phyloP scores from a whole-genome alignment of 192 early-diverging fungal genomes.

The Allomyces macrogynus region DNA sequence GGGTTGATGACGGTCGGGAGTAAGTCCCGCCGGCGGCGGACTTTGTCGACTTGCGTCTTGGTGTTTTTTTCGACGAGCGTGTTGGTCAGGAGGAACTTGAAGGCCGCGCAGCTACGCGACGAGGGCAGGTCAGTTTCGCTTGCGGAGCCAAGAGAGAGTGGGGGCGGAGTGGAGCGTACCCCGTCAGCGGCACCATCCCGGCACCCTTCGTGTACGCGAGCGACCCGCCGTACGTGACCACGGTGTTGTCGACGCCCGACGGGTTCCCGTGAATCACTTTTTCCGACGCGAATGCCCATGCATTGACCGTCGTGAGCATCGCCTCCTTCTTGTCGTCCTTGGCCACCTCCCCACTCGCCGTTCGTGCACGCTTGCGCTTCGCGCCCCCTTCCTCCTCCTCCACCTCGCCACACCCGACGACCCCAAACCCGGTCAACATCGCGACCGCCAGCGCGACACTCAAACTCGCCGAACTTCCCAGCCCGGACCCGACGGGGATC shows the following conservation, averaged over 20 bases:
- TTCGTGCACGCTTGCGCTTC: too few species aligned
- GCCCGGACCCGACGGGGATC: slow-evolving; percentile 78
- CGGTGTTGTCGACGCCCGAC: slow-evolving; percentile 84
- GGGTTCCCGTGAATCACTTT: slow-evolving; percentile 90
- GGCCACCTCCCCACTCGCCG: slow-evolving; percentile 2
- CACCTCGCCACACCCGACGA: slow-evolving; percentile 4
- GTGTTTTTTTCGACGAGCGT: slow-evolving; percentile 80
- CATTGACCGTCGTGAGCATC: slow-evolving; percentile 42
- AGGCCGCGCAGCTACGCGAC: slow-evolving; percentile 25
- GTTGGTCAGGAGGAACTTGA: slow-evolving; percentile 71
- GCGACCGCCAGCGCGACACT: slow-evolving; percentile 58
- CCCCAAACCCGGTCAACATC: slow-evolving; percentile 36
- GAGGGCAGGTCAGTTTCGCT: neutral
- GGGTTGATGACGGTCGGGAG: slow-evolving; percentile 37
- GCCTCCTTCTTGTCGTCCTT: slow-evolving; percentile 6
- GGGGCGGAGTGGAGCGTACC: slow-evolving; percentile 7
- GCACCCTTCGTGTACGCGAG: slow-evolving; percentile 44
- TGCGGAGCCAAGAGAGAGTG: neutral
- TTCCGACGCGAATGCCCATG: slow-evolving; percentile 81
- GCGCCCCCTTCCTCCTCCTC: too few species aligned
- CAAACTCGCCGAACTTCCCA: slow-evolving; percentile 90
- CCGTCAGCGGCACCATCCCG: slow-evolving; percentile 22
- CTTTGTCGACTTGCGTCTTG: slow-evolving; percentile 58
- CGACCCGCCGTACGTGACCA: slow-evolving; percentile 74
- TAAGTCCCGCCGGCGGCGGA: slow-evolving; percentile 32